These are phyloP conservation scores for Fremontodendron californicum DNA, from an alignment of 345 rosid genomes.

Conservation along the genomic window DNA sequence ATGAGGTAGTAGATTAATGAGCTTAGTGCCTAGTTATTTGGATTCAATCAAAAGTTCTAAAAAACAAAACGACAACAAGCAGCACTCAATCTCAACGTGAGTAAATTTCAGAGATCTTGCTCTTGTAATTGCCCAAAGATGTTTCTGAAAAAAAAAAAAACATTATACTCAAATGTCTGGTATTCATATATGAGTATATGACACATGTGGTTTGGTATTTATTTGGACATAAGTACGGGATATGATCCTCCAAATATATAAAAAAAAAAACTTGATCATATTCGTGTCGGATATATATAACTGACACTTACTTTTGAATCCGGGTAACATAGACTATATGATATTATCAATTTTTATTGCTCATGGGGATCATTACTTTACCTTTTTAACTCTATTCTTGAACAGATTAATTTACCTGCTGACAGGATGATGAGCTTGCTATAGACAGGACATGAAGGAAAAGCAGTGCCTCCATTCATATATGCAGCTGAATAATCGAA, in stretches of 20 bases:
- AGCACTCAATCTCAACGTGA: background rate
- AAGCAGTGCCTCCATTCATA: background rate
- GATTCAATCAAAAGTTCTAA: background rate
- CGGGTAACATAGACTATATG: no score
- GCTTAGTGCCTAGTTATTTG: background rate
- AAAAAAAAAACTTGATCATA: no score
- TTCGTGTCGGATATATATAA: no score
- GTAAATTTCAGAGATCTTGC: background rate
- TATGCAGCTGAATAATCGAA: background rate
- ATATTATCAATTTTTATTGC: no score
- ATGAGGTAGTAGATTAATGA: background rate
- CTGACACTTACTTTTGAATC: no score
- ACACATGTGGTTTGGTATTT: no score
- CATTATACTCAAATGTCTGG: no score
- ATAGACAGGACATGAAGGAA: background rate
- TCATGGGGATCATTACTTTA: background rate
- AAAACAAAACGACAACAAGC: no score
- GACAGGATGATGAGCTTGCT: background rate
- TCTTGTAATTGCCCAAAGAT: background rate
- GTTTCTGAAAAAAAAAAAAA: no score
- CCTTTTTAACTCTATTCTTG: background rate
- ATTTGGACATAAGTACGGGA: no score
- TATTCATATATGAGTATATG: no score
- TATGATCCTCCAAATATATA: no score
- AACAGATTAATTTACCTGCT: background rate